phyloP scores from a whole-genome alignment of 768 basidiomycete species.

The Hericium coralloides region DNA sequence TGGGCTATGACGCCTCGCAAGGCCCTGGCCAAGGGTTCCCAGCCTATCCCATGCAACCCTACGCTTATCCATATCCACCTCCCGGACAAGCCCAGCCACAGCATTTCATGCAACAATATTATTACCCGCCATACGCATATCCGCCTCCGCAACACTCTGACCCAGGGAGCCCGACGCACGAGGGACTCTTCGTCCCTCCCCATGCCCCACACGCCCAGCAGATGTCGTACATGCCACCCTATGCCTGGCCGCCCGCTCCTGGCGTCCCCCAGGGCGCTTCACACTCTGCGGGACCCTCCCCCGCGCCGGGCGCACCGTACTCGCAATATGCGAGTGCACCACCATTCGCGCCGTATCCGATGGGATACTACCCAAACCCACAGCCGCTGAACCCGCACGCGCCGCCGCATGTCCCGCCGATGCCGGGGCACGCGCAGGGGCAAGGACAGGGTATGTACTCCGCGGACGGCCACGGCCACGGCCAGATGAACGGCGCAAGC shows the following conservation, averaged over 20 bases:
- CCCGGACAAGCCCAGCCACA: conserved; percentile 16
- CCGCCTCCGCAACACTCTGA: conserved; percentile 9
- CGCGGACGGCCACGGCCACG: neutral
- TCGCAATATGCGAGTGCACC: conserved; percentile 24
- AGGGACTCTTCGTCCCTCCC: conserved; percentile 8
- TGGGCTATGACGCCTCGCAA: conserved; percentile 18
- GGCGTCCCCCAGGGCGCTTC: conserved; percentile 23
- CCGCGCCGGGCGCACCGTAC: conserved; percentile 21
- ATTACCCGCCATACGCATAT: conserved; percentile 10
- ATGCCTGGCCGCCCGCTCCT: conserved; percentile 6
- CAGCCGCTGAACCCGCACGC: conserved; percentile 17
- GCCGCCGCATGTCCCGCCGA: conserved; percentile 3
- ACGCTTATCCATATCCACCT: conserved; percentile 26
- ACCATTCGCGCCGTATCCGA: conserved; percentile 26
- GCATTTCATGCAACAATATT: conserved; percentile 13
- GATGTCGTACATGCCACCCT: conserved; percentile 22
- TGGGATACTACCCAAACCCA: conserved; percentile 25
- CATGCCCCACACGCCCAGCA: conserved; percentile 28
- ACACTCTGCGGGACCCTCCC: conserved; percentile 25
- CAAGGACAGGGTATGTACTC: conserved; percentile 3
- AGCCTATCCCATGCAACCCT: conserved; percentile 21
- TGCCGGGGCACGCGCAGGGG: conserved; percentile 3
- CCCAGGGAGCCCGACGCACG: conserved; percentile 20
- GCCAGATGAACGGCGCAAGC: conserved; percentile 8
- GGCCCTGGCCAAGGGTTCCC: conserved; percentile 17